These are phyloP conservation scores for Taiwanofungus camphoratus DNA, from an alignment of 1,284 basidiomycete genomes.

Conservation along the genomic window DNA sequence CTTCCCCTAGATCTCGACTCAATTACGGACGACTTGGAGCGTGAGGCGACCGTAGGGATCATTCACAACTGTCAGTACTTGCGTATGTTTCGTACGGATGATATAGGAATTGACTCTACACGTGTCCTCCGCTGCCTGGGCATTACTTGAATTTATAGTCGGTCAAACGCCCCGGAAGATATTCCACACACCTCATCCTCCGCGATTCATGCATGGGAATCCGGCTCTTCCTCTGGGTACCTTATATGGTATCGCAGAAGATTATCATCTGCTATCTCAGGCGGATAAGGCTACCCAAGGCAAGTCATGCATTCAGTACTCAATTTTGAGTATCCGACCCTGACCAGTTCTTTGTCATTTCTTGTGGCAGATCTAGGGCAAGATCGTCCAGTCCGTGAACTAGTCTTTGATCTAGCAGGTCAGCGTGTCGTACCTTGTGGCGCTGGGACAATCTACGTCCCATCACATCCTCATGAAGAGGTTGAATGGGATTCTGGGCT, in stretches of 20 bases:
- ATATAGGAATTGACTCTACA: too few species aligned
- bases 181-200: conserved; percentile 81
- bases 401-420: conserved; percentile 51
- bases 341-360: conserved; percentile 9
- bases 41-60: conserved; percentile 89
- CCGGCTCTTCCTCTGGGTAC: conserved; percentile 65
- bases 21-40: conserved; percentile 82
- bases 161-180: conserved; percentile 89
- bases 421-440: conserved; percentile 64
- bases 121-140: too few species aligned
- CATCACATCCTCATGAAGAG: conserved; percentile 59
- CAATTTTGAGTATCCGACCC: too few species aligned
- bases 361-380: conserved; percentile 42
- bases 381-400: conserved; percentile 39
- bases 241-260: conserved; percentile 77
- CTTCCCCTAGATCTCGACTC: conserved; percentile 75
- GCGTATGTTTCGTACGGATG: too few species aligned
- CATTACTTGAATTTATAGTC: conserved; percentile 43
- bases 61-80: conserved; percentile 88
- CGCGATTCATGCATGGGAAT: conserved; percentile 65
- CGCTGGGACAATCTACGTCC: conserved; percentile 52
- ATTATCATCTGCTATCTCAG: conserved; percentile 58
- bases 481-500: conserved; percentile 53
- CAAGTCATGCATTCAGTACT: too few species aligned
- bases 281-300: conserved; percentile 56